Conservation (phyloP, 2,329 filamentous ascomycete genomes). For the Fusarium avenaceum region DNA sequence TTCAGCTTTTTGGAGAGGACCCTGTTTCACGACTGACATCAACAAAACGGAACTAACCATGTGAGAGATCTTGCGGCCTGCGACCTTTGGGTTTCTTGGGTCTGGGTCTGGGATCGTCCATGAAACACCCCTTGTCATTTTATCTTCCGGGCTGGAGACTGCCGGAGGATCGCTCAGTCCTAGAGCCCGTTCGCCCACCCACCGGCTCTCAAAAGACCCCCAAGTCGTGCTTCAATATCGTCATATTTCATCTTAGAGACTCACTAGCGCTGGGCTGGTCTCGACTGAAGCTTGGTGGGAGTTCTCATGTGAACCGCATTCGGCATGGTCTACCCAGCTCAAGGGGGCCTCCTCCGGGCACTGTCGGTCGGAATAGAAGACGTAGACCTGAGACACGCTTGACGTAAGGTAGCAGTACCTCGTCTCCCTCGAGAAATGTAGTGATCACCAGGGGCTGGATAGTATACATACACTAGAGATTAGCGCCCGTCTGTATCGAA, state of each 20-base stretch:
- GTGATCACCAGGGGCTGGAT: conserved; percentile 16
- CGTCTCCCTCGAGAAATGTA: conserved; percentile 3
- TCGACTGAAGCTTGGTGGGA: conserved; percentile 41
- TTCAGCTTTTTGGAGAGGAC: conserved; percentile 19
- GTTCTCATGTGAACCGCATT: conserved; percentile 45
- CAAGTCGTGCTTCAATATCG: conserved; percentile 44
- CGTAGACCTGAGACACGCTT: conserved; percentile 41
- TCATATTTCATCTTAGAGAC: conserved; percentile 47
- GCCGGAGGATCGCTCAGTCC: conserved; percentile 25
- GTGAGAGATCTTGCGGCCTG: conserved; percentile 16
- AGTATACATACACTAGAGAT: conserved; percentile 25
- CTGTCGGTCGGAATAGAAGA: conserved; percentile 27
- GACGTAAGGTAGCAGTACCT: conserved; percentile 30
- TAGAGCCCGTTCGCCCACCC: conserved; percentile 24
- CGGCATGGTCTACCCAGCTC: conserved; percentile 41
- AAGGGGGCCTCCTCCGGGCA: conserved; percentile 33
- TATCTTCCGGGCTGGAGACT: conserved; percentile 30
- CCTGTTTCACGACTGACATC: conserved; percentile 41
- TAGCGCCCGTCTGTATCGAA: conserved; percentile 37
- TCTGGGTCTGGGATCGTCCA: conserved; percentile 13
- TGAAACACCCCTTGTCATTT: conserved; percentile 23
- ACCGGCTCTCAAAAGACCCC: conserved; percentile 23
- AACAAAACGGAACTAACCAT: conserved; percentile 28
- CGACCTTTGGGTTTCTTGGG: conserved; percentile 13
- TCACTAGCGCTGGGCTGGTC: conserved; percentile 40